A percentile compares a stretch with the other conserved stretches of the same genome.
phyloP scores from a whole-genome alignment of 2,329 filamentous ascomycete species.

The Acephala macrosclerotiorum region DNA sequence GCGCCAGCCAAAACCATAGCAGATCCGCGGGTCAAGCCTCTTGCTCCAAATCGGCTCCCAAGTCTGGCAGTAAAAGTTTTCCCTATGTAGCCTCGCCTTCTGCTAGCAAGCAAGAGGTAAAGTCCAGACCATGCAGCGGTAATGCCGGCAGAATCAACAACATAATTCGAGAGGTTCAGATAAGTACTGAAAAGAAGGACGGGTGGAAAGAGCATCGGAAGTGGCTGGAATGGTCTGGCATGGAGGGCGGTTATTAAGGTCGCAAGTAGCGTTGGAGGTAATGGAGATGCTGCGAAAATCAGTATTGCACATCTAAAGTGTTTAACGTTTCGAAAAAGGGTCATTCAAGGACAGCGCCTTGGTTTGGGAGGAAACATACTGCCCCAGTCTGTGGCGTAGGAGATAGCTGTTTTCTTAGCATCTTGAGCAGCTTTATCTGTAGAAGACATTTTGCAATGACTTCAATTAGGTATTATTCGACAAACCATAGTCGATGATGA shows the following conservation, averaged over 20 bases:
- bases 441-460: slow-evolving; percentile 33
- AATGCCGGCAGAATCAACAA: slow-evolving; percentile 68
- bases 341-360: slow-evolving; percentile 8
- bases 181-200: slow-evolving; percentile 71
- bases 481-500: neutral
- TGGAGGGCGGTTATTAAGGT: slow-evolving; percentile 72
- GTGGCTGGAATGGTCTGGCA: slow-evolving; percentile 67
- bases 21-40: slow-evolving; percentile 58
- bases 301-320: slow-evolving; percentile 12
- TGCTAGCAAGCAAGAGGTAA: slow-evolving; percentile 67
- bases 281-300: slow-evolving; percentile 60
- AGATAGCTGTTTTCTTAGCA: slow-evolving; percentile 50
- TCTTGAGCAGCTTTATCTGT: slow-evolving; percentile 34
- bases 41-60: slow-evolving; percentile 54
- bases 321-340: neutral
- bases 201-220: slow-evolving; percentile 73
- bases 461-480: neutral
- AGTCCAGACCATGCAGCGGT: slow-evolving; percentile 70
- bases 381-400: slow-evolving; percentile 58
- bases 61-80: slow-evolving; percentile 45
- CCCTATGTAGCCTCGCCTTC: slow-evolving; percentile 51
- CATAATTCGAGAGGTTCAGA: slow-evolving; percentile 67
- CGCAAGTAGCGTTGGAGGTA: slow-evolving; percentile 70
- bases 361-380: slow-evolving; percentile 48
- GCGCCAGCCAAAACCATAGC: slow-evolving; percentile 57